Base-by-base conservation (phyloP, 2,329 filamentous ascomycete genomes). In the Botryotinia convoluta region DNA sequence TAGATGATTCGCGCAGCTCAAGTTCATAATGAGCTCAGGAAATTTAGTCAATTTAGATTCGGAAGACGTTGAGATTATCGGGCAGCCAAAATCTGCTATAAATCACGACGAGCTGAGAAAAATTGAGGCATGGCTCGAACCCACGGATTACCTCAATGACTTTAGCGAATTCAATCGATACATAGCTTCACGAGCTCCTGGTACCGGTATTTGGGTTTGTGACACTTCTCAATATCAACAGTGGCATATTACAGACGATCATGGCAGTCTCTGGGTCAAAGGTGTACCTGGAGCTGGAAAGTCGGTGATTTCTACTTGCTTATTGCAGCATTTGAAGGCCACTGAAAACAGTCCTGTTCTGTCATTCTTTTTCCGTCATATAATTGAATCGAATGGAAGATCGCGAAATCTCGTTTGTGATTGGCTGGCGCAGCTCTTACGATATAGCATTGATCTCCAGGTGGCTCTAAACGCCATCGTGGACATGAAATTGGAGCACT, bases 271-370 rank as follows among this genome's bases (percentile, higher is more conserved):
- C 0, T 87, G 84, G 85, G 83, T 87, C 35, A 82, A 82, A 60
- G 85, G 84, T 1, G 84, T 85, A 7, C 81, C 84, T 1, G 84
- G 84, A 0, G 77, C 81, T 18, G 83, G 85, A 0, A 87, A 87
- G 70, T 86, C 80, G 12, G 83, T 82, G 0, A 71, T 83, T 44
- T 80, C 82, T 32, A 80, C 82, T 6, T 74, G 73, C 48, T 65
- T 74, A 14, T 63, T 73, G 16, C 51, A 26, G 2, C 67, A 37
- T 57, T 18, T 42, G 7, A 61, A 72, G 51, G 37, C 75, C 7
- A 37, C 26, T 20, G 42, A 45, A 26, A 14, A 32, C 12, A 16
- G 12, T 18, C 78, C 79, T 3, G 79, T 83, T 5, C 67, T 83
- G 2, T 83, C 77, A 73, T 83, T 84, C 77, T 83, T 82, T 75